Conservation (phyloP, 2,329 filamentous ascomycete genomes). For the Arthrobotrys sphaeroides region DNA sequence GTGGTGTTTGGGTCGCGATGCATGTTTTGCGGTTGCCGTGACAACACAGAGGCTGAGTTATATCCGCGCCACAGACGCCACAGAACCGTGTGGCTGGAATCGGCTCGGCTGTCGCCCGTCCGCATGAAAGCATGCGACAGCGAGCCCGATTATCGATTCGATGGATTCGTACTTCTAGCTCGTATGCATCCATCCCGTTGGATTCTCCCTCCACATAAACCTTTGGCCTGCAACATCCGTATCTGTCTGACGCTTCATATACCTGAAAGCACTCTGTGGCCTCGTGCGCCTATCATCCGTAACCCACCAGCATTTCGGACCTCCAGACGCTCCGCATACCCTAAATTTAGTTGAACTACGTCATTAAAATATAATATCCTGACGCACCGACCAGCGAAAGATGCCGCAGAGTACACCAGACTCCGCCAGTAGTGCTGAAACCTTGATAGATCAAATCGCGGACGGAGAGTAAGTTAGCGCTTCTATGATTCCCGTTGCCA, state of each 20-base stretch:
- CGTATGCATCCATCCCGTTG: too few relatives aligned
- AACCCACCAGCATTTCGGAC: background rate
- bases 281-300: too few relatives aligned
- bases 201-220: too few relatives aligned
- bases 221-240: too few relatives aligned
- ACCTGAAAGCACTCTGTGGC: too few relatives aligned
- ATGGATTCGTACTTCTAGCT: too few relatives aligned
- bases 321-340: background rate
- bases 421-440: slow-evolving; percentile 1
- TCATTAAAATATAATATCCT: background rate
- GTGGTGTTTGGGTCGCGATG: too few relatives aligned
- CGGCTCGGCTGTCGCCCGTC: slow-evolving; percentile 4
- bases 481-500: background rate
- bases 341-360: background rate
- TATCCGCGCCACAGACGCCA: background rate
- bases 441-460: slow-evolving; percentile 34
- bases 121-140: slow-evolving; percentile 4
- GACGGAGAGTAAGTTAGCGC: slow-evolving; percentile 35
- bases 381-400: too few relatives aligned
- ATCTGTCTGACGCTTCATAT: too few relatives aligned
- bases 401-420: slow-evolving; percentile 19
- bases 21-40: too few relatives aligned
- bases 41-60: too few relatives aligned
- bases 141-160: too few relatives aligned
- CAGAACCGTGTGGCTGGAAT: background rate